These are phyloP conservation scores for Plenodomus lindquistii DNA, from an alignment of 2,329 filamentous ascomycete genomes.

Conservation along the genomic window DNA sequence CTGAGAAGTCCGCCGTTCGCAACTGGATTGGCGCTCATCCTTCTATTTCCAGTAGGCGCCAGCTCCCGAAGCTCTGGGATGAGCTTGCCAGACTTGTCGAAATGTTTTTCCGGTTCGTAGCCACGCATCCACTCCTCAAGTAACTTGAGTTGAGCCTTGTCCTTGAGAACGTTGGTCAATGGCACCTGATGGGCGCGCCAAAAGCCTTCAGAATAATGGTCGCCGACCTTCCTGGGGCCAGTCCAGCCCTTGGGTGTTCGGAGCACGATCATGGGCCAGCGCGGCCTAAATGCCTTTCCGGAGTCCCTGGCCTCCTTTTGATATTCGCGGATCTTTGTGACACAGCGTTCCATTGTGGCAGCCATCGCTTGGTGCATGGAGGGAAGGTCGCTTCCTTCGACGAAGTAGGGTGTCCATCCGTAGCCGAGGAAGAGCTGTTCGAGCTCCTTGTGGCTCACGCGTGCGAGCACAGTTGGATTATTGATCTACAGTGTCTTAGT, in stretches of 20 bases:
- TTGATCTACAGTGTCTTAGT: constrained; percentile 31
- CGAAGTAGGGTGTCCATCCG: constrained; percentile 79
- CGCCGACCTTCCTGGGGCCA: constrained; percentile 70
- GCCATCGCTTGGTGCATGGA: constrained; percentile 85
- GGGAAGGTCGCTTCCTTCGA: constrained; percentile 73
- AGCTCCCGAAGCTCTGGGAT: constrained; percentile 65
- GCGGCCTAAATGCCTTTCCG: constrained; percentile 69
- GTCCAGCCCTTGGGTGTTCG: constrained; percentile 82
- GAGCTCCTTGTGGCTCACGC: constrained; percentile 75
- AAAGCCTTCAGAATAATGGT: constrained; percentile 73
- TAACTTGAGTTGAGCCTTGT: constrained; percentile 66
- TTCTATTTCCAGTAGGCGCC: constrained; percentile 65
- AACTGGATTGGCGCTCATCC: constrained; percentile 79
- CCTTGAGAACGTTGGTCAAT: constrained; percentile 69
- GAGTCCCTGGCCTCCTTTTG: constrained; percentile 74
- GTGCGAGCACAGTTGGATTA: constrained; percentile 64
- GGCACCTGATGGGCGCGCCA: constrained; percentile 81
- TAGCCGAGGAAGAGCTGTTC: constrained; percentile 72
- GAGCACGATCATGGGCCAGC: constrained; percentile 79
- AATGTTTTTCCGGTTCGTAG: constrained; percentile 74
- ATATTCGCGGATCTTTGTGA: constrained; percentile 68
- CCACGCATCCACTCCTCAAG: constrained; percentile 78
- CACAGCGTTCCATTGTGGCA: constrained; percentile 71
- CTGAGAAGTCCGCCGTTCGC: constrained; percentile 71
- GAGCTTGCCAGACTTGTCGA: constrained; percentile 66